Evolutionary conservation across 352 stramenopile species (phyloP), one percentile per base, ranked within the genome.

Genomic region (Phytopythium boreale): DNA sequence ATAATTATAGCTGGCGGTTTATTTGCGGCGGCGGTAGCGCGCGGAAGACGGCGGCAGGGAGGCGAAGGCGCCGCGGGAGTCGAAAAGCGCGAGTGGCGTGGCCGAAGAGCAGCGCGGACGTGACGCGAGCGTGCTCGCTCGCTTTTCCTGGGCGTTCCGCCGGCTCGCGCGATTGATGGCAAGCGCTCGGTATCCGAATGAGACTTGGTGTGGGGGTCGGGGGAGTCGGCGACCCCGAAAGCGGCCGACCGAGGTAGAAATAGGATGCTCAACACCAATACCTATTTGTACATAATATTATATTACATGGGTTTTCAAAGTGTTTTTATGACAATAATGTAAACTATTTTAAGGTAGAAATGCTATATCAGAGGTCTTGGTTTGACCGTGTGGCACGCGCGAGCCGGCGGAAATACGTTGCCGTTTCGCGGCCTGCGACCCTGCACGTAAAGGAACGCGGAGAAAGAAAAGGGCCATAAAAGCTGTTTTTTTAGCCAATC

Each of bases 1-100:
- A 41, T 52, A 61, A 61, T 61, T 61, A 39, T 61, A 61, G 56
- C 56, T 22, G 20, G 43, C 43, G 17, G 43, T 7, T 5, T 50
- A 50, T 50, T 50, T 22, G 7, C 43, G 49, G 24, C 49, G 49
- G 14, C 49, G 12, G 49, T 4, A n/a, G 24, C 4, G 50, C 29
- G 29, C 29, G 29, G 29, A 3, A 34, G 29, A 34, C 27, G 51
- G 11, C 51, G 17, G 26, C 29, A 39, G 7, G 1, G 22, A 43
- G 31, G 31, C 4, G 27, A 17, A 29, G 51, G 29, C 31, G 51
- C 0, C 17, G 51, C 27, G 17, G 17, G 52, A 22, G 50, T n/a
- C 9, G 31, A 34, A 44, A 46, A 59, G 53, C 53, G 53, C 53
- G 53, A 59, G 53, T 59, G 53, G 20, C 27, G 24, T 8, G 34